Evolutionary conservation across 768 basidiomycete genomes (phyloP), one percentile per base, ranked within the genome.

Genomic region (Mycena chlorophos): DNA sequence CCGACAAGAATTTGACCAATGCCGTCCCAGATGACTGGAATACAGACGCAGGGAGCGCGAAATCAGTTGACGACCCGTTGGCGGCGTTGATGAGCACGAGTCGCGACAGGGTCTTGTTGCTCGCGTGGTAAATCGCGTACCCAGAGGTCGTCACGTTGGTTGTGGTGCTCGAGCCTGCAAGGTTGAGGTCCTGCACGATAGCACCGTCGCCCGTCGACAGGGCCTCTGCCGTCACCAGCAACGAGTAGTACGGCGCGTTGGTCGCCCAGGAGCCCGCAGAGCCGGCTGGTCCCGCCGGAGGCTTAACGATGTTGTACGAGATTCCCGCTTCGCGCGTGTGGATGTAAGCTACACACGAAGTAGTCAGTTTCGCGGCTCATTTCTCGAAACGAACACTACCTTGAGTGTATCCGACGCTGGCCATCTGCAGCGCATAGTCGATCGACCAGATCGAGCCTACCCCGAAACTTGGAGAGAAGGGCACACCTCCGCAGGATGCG

Each of bases 81-180:
- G 72, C 76, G 60, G 71, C 82, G 60, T 84, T 83, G 67, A 84
- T 78, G 34, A 84, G 63, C 14, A 77, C 76, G 23, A 82, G 64
- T 48, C 74, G 71, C 29, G 72, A 66, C 23, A 80, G 66, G 1
- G 71, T 71, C 2, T 76, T 73, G 43, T 73, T 73, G 13, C 65
- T 67, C 30, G 80, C 73, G 57, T 87, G 82, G 71, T 85, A 85
- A 25, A 87, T 67, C 4, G 79, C 84, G 65, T 89, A 88, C 28
- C 80, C 74, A 57, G 80, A 77, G 34, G 73, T 73, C 20, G 75
- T 75, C 28, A 75, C 71, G 60, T 67, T 71, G 13, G 63, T 63
- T 54, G 77, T 68, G 14, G 62, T 60, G 49, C 43, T 71, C 6
- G 78, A 81, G 37, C 70, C 69, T 22, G 58, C 63, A 45, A 81